Conservation (phyloP, 140 eudicot species). For the Stevia rebaudiana region DNA sequence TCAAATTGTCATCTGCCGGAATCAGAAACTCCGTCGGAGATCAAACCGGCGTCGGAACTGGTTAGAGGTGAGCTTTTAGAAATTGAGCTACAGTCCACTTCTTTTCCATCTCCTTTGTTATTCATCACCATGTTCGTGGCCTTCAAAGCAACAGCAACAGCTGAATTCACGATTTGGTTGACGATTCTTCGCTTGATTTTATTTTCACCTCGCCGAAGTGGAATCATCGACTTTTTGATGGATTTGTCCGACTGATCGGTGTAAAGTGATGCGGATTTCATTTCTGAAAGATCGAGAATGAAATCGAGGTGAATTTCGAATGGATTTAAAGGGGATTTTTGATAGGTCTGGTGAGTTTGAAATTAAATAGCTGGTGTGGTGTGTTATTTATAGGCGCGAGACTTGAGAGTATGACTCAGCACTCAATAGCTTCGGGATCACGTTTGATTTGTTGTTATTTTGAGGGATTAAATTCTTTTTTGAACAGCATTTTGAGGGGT, state of each 20-base stretch:
- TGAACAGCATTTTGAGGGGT: too few relatives aligned
- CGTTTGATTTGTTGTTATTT: neutral
- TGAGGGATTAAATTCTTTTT: neutral
- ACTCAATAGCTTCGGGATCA: neutral
- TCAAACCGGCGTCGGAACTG: neutral
- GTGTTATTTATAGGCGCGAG: neutral
- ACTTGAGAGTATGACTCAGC: neutral
- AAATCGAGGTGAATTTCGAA: neutral
- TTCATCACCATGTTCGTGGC: slow-evolving; percentile 13
- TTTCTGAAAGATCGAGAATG: neutral
- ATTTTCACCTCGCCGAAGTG: slow-evolving; percentile 20
- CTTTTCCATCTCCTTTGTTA: slow-evolving; percentile 12
- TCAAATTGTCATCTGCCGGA: slow-evolving; percentile 20
- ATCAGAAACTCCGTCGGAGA: slow-evolving; percentile 22
- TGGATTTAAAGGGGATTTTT: neutral
- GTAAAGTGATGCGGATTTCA: slow-evolving; percentile 8
- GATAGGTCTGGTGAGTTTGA: slow-evolving; percentile 1
- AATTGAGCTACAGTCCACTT: slow-evolving; percentile 7
- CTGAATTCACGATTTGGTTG: slow-evolving; percentile 14
- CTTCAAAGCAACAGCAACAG: slow-evolving; percentile 14
- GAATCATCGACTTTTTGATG: neutral
- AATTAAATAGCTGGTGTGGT: neutral
- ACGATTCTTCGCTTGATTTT: slow-evolving; percentile 23
- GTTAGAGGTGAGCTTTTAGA: slow-evolving; percentile 8
- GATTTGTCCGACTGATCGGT: slow-evolving; percentile 1